Percentiles rank a stretch among this genome's conserved stretches.
These are phyloP conservation scores for Lepidium aucheri DNA, from an alignment of 345 rosid genomes.

Conservation along the genomic window DNA sequence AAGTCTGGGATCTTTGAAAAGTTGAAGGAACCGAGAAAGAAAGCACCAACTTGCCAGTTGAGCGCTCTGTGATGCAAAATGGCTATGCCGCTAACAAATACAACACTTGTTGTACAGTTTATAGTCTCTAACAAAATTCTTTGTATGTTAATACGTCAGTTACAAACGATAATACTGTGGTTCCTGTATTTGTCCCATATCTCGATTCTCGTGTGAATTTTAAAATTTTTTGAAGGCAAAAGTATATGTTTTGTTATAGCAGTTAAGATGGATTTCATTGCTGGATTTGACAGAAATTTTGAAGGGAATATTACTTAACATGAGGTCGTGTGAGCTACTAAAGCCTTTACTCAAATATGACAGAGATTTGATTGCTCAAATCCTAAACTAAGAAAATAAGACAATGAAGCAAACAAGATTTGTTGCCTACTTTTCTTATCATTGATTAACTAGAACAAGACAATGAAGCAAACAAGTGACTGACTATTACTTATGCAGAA, in stretches of 20 bases:
- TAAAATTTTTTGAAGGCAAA: background rate
- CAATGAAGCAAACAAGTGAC: too few relatives aligned
- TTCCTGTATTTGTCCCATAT: conserved; percentile 6
- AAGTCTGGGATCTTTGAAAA: conserved; percentile 66
- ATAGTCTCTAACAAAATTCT: background rate
- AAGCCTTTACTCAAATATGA: too few relatives aligned
- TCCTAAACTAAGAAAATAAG: too few relatives aligned
- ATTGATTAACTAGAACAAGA: too few relatives aligned
- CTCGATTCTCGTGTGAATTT: background rate
- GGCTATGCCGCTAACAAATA: conserved; percentile 15
- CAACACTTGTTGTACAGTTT: conserved; percentile 14
- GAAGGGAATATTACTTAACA: too few relatives aligned
- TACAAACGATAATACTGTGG: background rate
- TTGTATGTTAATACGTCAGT: background rate
- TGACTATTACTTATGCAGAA: too few relatives aligned
- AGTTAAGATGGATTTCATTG: too few relatives aligned
- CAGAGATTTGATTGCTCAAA: too few relatives aligned
- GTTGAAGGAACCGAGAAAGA: conserved; percentile 59
- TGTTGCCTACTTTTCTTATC: too few relatives aligned
- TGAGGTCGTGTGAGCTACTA: too few relatives aligned
- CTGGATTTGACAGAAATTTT: too few relatives aligned
- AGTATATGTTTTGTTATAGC: background rate
- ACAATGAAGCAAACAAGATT: accelerated
- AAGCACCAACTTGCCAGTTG: conserved; percentile 53
- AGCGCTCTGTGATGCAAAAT: conserved; percentile 29